Evolutionary conservation across 345 rosid species (phyloP).

Genomic region (Citrus cavaleriei): DNA sequence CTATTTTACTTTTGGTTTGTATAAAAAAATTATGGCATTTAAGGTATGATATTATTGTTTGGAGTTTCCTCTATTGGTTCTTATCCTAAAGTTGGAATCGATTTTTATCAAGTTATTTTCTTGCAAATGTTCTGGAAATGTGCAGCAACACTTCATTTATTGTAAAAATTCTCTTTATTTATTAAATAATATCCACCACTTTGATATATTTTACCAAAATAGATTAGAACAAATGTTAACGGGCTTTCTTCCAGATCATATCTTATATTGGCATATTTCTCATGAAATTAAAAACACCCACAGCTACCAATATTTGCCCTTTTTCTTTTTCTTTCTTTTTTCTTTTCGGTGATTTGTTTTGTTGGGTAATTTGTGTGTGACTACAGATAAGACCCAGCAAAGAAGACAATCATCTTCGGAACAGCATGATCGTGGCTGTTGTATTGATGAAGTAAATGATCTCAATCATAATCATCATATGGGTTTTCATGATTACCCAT

Average conservation of each 20-base stretch:
- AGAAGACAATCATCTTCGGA: constrained; percentile 40
- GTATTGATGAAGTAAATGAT: constrained; percentile 30
- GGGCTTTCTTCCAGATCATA: constrained; percentile 15
- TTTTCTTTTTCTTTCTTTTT: too few species aligned
- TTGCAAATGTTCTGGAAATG: constrained; percentile 17
- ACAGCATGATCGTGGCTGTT: constrained; percentile 18
- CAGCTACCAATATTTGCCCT: neutral
- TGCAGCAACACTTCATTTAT: constrained; percentile 35
- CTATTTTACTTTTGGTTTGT: neutral
- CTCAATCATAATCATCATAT: neutral
- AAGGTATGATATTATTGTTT: constrained; percentile 13
- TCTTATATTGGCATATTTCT: constrained; percentile 30
- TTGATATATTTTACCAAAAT: constrained; percentile 22
- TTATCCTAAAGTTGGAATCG: constrained; percentile 9
- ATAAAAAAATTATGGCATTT: constrained; percentile 10
- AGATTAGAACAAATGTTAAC: constrained; percentile 18
- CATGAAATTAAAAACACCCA: constrained; percentile 6
- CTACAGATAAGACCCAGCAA: constrained; percentile 32
- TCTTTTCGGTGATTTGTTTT: neutral
- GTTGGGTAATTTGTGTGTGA: neutral
- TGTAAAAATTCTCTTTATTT: constrained; percentile 3
- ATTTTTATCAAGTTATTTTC: constrained; percentile 1
- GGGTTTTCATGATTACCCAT: constrained; percentile 13
- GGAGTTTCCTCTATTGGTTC: constrained; percentile 39
- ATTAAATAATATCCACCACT: neutral